Base-by-base conservation (phyloP, 2,329 filamentous ascomycete species). In the Colletotrichum eremochloae region DNA sequence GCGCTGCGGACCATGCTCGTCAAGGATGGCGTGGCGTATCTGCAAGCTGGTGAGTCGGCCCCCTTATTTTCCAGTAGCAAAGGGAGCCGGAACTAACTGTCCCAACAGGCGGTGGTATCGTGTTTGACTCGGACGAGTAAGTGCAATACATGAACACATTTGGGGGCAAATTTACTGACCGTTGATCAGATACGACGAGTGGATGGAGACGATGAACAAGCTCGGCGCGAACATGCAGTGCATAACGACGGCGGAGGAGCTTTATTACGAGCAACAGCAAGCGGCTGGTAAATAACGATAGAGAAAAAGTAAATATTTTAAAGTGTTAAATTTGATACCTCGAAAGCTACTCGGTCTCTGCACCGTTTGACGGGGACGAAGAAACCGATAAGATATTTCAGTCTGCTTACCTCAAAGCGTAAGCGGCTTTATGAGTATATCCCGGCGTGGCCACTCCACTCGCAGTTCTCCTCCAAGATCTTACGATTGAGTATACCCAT, bases 191-290 rank as follows among this genome's bases (percentile, higher is more conserved):
- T 92, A 98, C 75, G 96, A 98, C 82, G 98, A 95, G 87, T 90
- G 96, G 82, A 94, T 98, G 88, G 98, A 97, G 75, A 94, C 91
- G 64, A 91, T 96, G 85, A 98, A 99, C 86, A 99, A 99, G 87
- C 86, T 97, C 60, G 91, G 93, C 36, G 94, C 94, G 56, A 97
- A 97, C 81, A 94, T 97, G 86, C 89, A 93, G 76, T 96, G 94
- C 82, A 95, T 98, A 81, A 92, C 91, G 71, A 90, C 91, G 63
- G 96, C 95, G 2, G 96, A 98, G 84, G 88, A 92, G 80, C 79
- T 88, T n/a, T 88, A 88, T 75, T 76, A 83, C 62, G 77, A 81
- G 52, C 77, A 81, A 71, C 80, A 82, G 68, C 68, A 76, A 46
- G 61, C 67, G 18, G 65, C 70, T 24, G 56, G 72, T 44, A 74